Conservation (phyloP, 2,329 filamentous ascomycete genomes). For the Neophaeococcomyces mojaviensis region DNA sequence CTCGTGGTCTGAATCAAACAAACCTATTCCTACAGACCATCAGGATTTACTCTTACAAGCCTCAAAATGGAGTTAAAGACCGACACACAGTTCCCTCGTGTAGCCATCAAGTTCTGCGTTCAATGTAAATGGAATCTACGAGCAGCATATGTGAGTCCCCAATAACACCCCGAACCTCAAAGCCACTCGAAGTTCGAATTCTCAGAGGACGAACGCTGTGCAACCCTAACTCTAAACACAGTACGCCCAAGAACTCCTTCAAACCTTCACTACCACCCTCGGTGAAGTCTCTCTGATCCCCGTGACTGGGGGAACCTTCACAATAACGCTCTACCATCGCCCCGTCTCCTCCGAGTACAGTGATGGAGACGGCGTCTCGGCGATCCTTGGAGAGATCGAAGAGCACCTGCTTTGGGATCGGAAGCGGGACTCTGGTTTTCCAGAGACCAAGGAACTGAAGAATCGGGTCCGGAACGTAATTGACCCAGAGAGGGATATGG, state of each 20-base stretch:
- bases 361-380: no score
- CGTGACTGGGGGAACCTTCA: conserved; percentile 74
- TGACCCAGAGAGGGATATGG: conserved; percentile 68
- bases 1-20: no score
- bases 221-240: no score
- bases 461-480: conserved; percentile 73
- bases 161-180: conserved; percentile 4
- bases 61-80: conserved; percentile 26
- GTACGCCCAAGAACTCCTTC: conserved; percentile 92
- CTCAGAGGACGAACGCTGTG: no score
- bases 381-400: conserved; percentile 27
- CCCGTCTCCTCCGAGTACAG: not conserved
- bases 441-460: conserved; percentile 88
- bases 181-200: no score
- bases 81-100: conserved; percentile 54
- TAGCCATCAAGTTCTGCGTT: conserved; percentile 87
- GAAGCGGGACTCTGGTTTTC: conserved; percentile 79
- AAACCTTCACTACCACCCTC: conserved; percentile 75
- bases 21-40: no score
- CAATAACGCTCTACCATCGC: conserved; percentile 54
- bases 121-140: conserved; percentile 89
- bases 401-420: conserved; percentile 75
- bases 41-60: not conserved
- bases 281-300: conserved; percentile 86
- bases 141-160: conserved; percentile 69